phyloP scores from a whole-genome alignment of 768 basidiomycete genomes.

The Trametes coccinea region DNA sequence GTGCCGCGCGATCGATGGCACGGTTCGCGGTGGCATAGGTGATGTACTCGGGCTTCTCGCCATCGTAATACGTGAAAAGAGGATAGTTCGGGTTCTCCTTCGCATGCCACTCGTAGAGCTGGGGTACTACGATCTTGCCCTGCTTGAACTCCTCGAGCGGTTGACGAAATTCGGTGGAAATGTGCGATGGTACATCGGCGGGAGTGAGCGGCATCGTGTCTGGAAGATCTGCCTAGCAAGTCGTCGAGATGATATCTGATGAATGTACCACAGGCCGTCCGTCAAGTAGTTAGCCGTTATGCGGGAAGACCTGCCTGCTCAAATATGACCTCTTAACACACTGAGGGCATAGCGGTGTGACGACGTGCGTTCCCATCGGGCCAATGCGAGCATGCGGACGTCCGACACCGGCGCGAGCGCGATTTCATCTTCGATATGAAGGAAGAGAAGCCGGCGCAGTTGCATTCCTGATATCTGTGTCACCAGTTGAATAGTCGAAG shows the following conservation, averaged over 20 bases:
- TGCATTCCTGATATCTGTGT: no score
- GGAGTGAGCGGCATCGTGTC: slow-evolving; percentile 4
- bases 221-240: not conserved
- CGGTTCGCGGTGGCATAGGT: slow-evolving; percentile 29
- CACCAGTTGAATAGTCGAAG: no score
- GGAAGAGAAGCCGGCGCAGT: no score
- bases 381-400: no score
- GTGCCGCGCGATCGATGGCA: slow-evolving; percentile 33
- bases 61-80: slow-evolving; percentile 29
- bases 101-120: slow-evolving; percentile 39
- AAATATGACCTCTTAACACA: no score
- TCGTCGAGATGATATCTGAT: not conserved
- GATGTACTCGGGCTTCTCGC: slow-evolving; percentile 15
- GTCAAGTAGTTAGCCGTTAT: no score
- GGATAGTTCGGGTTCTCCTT: slow-evolving; percentile 33
- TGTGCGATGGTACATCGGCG: slow-evolving; percentile 2
- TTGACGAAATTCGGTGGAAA: slow-evolving; percentile 1
- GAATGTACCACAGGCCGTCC: no score
- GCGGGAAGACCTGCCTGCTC: no score
- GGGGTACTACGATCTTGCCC: slow-evolving; percentile 27
- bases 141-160: slow-evolving; percentile 1
- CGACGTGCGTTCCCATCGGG: no score
- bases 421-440: no score
- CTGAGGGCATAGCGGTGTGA: no score
- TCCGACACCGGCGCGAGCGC: no score